Conservation (phyloP, 192 early-diverging fungal genomes). For the Backusella westeae region DNA sequence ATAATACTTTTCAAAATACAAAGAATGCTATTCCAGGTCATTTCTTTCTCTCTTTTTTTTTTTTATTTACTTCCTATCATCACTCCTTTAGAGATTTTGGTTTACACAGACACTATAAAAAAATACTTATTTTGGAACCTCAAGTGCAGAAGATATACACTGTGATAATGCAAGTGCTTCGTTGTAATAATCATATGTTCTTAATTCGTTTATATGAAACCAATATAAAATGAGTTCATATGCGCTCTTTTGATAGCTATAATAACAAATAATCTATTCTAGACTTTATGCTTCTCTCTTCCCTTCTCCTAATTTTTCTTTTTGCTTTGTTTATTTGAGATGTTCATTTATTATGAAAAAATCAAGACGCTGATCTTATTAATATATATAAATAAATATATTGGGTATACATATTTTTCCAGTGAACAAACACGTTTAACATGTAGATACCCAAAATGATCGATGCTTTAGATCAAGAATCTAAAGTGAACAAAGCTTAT, state of each 20-base stretch:
- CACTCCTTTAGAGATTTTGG: not conserved
- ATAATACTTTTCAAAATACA: not conserved
- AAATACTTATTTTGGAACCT: not conserved
- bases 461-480: not conserved
- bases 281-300: not conserved
- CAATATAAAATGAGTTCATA: not conserved
- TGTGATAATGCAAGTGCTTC: not conserved
- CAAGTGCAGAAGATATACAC: not conserved
- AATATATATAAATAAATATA: not conserved
- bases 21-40: not conserved
- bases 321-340: not conserved
- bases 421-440: not conserved
- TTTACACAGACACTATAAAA: not conserved
- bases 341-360: not conserved
- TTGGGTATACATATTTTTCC: not conserved
- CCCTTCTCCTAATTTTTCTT: not conserved
- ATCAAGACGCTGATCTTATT: not conserved
- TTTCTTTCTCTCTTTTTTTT: not conserved
- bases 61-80: not conserved
- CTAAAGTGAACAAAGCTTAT: not conserved
- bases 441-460: not conserved
- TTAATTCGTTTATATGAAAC: not conserved
- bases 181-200: not conserved
- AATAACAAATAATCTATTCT: not conserved
- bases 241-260: not conserved